Evolutionary conservation across 345 rosid genomes (phyloP).

Genomic region (Eucalyptus grandis): DNA sequence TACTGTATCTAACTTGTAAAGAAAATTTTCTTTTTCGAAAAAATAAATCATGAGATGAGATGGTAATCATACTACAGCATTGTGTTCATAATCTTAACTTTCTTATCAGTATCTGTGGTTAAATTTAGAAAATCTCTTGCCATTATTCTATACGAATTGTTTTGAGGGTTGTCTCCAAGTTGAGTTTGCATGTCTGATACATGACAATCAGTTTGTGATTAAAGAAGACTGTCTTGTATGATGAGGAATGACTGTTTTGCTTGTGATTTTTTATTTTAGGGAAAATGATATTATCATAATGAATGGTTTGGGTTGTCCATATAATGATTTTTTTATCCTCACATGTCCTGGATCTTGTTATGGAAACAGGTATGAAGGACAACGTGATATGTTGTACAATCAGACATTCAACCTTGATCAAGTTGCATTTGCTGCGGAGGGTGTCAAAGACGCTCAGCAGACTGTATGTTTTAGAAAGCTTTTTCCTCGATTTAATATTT

Average conservation of each 20-base stretch:
- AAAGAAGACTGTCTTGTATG: not conserved
- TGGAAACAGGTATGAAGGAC: conserved; percentile 81
- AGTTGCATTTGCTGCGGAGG: conserved; percentile 99
- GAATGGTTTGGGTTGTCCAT: not conserved
- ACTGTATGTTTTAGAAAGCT: conserved; percentile 42
- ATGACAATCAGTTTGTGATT: not conserved
- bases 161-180: not conserved
- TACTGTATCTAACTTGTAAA: not conserved
- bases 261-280: not conserved
- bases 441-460: conserved; percentile 96
- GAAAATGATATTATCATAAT: not conserved
- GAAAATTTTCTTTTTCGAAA: not conserved
- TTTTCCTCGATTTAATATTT: not conserved
- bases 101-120: not conserved
- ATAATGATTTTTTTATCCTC: not conserved
- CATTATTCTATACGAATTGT: not conserved
- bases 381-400: conserved; percentile 93
- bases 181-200: not conserved
- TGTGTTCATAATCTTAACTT: not conserved
- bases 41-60: not conserved
- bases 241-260: not conserved
- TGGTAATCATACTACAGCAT: not conserved
- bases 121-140: not conserved
- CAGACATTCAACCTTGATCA: conserved; percentile 99
- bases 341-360: not conserved